Conservation (phyloP, 192 early-diverging fungal species). For the Geosiphon pyriformis region DNA sequence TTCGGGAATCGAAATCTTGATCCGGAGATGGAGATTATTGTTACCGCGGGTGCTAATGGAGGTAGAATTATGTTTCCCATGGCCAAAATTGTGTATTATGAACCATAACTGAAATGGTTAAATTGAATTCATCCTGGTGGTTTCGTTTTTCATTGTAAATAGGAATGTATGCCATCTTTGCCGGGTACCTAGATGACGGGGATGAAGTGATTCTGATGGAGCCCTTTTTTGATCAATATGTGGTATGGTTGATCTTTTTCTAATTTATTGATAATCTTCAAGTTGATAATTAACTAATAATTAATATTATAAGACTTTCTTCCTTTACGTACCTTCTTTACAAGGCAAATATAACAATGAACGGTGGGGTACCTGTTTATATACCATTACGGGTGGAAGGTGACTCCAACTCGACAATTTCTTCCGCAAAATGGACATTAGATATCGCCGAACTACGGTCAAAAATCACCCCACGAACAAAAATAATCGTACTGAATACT, state of each 20-base stretch:
- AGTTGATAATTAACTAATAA: no score
- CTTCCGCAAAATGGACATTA: conserved; percentile 81
- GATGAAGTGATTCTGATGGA: conserved; percentile 92
- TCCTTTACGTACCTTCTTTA: no score
- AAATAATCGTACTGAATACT: conserved; percentile 90
- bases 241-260: conserved; percentile 38
- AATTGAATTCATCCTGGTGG: no score
- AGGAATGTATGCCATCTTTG: conserved; percentile 75
- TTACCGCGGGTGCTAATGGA: conserved; percentile 88
- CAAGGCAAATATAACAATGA: conserved; percentile 74
- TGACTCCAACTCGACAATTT: conserved; percentile 44
- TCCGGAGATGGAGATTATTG: conserved; percentile 75
- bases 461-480: conserved; percentile 70
- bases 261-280: background rate
- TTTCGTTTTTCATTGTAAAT: background rate
- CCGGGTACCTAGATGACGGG: conserved; percentile 72
- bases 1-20: conserved; percentile 61
- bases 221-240: conserved; percentile 95
- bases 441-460: conserved; percentile 74
- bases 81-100: conserved; percentile 3
- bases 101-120: no score
- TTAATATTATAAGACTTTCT: no score
- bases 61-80: conserved; percentile 35
- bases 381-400: conserved; percentile 66
- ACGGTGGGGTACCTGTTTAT: conserved; percentile 80